Conservation (phyloP, 2,329 filamentous ascomycete genomes). For the Paraconiothyrium brasiliense region DNA sequence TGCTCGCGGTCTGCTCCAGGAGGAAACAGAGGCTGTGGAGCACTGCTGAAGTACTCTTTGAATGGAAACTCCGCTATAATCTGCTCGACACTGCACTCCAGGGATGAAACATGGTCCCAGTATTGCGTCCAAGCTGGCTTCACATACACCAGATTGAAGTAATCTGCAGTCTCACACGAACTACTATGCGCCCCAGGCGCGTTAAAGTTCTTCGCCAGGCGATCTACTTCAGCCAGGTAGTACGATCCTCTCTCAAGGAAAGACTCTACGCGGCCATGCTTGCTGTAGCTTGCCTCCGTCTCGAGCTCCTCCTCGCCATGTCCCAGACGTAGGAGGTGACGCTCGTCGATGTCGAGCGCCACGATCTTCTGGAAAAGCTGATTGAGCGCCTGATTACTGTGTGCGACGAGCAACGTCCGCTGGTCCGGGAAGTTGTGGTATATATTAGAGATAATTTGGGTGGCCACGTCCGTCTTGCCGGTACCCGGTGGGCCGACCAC, state of each 20-base stretch:
- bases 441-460: constrained; percentile 98
- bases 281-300: constrained; percentile 87
- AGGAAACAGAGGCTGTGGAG: constrained; percentile 86
- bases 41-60: constrained; percentile 84
- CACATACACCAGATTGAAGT: constrained; percentile 94
- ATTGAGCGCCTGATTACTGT: constrained; percentile 97
- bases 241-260: constrained; percentile 87
- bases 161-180: constrained; percentile 95
- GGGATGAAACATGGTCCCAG: constrained; percentile 69
- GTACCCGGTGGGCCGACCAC: constrained; percentile 96
- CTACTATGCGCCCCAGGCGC: constrained; percentile 95
- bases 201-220: constrained; percentile 82
- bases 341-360: constrained; percentile 93
- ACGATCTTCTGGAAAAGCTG: constrained; percentile 98
- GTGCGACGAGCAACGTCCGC: constrained; percentile 89
- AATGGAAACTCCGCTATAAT: constrained; percentile 85
- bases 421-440: constrained; percentile 98
- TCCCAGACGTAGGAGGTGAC: constrained; percentile 89
- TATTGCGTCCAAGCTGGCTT: constrained; percentile 90
- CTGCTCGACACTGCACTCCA: constrained; percentile 66
- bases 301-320: constrained; percentile 95
- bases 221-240: constrained; percentile 84
- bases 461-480: constrained; percentile 98
- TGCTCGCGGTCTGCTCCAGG: constrained; percentile 69
- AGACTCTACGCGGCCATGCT: constrained; percentile 92